A percentile compares a stretch with the other conserved stretches of the same genome.
Conservation (phyloP, 2,329 filamentous ascomycete species). For the Ophiostoma triangulosporum region DNA sequence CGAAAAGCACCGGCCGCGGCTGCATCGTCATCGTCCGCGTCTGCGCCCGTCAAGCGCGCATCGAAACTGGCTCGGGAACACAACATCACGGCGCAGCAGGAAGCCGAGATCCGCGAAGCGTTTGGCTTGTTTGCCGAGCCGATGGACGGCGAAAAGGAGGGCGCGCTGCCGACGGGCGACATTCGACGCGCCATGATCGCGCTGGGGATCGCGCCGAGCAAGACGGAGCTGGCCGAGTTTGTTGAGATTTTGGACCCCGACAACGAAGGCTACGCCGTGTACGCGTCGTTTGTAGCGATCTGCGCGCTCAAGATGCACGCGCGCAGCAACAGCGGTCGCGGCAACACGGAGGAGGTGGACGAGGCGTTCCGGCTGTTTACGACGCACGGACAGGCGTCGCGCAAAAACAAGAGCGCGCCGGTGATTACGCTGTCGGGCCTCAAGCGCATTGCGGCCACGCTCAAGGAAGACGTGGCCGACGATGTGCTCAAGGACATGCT, state of each 20-base stretch:
- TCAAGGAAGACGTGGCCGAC: slow-evolving; percentile 66
- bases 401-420: slow-evolving; percentile 14
- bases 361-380: slow-evolving; percentile 77
- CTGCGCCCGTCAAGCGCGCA: slow-evolving; percentile 35
- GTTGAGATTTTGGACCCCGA: slow-evolving; percentile 73
- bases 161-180: slow-evolving; percentile 53
- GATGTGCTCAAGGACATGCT: slow-evolving; percentile 87
- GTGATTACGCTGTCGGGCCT: slow-evolving; percentile 74
- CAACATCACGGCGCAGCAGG: slow-evolving; percentile 70
- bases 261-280: slow-evolving; percentile 61
- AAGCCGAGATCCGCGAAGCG: slow-evolving; percentile 81
- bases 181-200: slow-evolving; percentile 63
- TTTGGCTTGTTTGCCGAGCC: slow-evolving; percentile 70
- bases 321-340: slow-evolving; percentile 34
- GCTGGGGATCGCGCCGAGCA: slow-evolving; percentile 58
- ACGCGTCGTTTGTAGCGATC: slow-evolving; percentile 72
- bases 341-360: slow-evolving; percentile 54
- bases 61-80: slow-evolving; percentile 90
- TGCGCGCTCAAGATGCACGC: slow-evolving; percentile 74
- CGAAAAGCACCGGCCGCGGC: slow-evolving; percentile 28
- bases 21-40: slow-evolving; percentile 14
- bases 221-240: slow-evolving; percentile 61
- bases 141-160: slow-evolving; percentile 57
- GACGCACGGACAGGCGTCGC: slow-evolving; percentile 24
- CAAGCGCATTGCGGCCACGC: slow-evolving; percentile 59